phyloP scores from a whole-genome alignment of 306 rosid species.

The Prunus mongolica region DNA sequence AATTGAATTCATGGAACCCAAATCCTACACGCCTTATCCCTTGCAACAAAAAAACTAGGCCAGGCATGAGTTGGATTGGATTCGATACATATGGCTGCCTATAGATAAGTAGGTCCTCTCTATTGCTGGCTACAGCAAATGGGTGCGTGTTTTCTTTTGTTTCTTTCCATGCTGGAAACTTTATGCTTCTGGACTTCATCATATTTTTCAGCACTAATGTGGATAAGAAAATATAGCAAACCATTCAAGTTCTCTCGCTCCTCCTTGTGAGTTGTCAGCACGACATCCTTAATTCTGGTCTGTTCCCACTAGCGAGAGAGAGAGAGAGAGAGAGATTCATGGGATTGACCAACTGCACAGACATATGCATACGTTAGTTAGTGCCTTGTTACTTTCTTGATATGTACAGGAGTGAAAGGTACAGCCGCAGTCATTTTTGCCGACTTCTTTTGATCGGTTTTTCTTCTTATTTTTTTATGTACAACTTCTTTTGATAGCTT shows the following conservation, averaged over 20 bases:
- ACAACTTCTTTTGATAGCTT: not conserved
- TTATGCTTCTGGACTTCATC: not conserved
- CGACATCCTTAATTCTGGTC: not conserved
- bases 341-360: not conserved
- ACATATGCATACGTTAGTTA: too few species aligned
- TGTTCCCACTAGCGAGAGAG: not conserved
- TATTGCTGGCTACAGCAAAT: too few species aligned
- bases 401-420: not conserved
- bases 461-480: not conserved
- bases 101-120: too few species aligned
- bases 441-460: not conserved
- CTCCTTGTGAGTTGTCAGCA: not conserved
- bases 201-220: not conserved
- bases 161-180: too few species aligned
- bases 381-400: not conserved
- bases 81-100: too few species aligned
- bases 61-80: too few species aligned
- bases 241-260: not conserved
- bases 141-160: too few species aligned
- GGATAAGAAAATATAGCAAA: not conserved
- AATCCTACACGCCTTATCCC: too few species aligned
- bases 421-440: conserved; percentile 8
- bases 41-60: too few species aligned
- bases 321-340: not conserved
- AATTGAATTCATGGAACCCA: too few species aligned